Percentiles rank a stretch among this genome's conserved stretches.
These are phyloP conservation scores for Silene noctiflora DNA, from an alignment of 179 eudicot species.

Conservation along the genomic window DNA sequence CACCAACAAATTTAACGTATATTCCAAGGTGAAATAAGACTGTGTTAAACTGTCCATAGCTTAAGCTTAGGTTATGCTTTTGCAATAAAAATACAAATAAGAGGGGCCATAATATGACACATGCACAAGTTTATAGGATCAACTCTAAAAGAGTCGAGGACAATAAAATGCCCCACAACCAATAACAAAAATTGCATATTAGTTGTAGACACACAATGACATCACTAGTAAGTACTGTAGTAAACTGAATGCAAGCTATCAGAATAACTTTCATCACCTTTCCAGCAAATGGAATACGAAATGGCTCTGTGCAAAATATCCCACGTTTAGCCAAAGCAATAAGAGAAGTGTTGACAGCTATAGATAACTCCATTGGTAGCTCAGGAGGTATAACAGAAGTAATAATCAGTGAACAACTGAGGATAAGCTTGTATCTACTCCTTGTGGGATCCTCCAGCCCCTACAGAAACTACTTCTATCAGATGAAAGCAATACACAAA, in stretches of 20 bases:
- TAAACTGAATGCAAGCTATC: neutral
- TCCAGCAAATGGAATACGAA: slow-evolving; percentile 97
- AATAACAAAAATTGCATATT: neutral
- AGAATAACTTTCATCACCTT: slow-evolving; percentile 51
- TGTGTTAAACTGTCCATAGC: slow-evolving; percentile 2
- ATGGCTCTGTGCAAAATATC: slow-evolving; percentile 97
- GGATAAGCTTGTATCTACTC: slow-evolving; percentile 94
- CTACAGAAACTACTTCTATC: slow-evolving; percentile 33
- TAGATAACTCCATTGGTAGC: slow-evolving; percentile 97
- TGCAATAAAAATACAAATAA: neutral
- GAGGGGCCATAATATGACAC: neutral
- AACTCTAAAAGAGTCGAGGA: neutral
- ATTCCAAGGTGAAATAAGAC: neutral
- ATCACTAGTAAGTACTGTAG: neutral
- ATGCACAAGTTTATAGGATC: neutral
- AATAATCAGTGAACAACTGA: slow-evolving; percentile 92
- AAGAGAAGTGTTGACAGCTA: slow-evolving; percentile 97
- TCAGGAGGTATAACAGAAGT: slow-evolving; percentile 99
- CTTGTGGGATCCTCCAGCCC: slow-evolving; percentile 98
- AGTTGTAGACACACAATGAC: neutral
- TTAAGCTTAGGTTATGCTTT: slow-evolving; percentile 4
- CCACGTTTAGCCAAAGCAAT: slow-evolving; percentile 94
- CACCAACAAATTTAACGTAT: neutral
- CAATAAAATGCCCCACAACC: neutral
- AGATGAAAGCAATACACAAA: slow-evolving; percentile 3